phyloP scores from a whole-genome alignment of 805 yeast genomes.

The Zygotorulaspora chibaensis region DNA sequence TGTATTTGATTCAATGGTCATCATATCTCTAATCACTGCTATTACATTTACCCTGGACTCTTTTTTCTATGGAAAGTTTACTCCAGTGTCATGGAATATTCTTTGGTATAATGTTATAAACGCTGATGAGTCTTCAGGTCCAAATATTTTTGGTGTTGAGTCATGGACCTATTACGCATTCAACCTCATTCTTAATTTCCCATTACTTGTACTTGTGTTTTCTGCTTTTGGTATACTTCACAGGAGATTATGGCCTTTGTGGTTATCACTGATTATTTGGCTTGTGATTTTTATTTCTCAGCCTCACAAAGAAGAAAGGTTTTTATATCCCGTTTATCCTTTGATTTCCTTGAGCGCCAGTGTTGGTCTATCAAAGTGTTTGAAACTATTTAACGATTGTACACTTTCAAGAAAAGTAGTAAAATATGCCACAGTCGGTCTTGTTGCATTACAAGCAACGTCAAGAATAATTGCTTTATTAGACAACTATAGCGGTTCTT shows the following conservation, averaged over 20 bases:
- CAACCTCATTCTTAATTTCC: slow-evolving; percentile 73
- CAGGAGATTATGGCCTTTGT: slow-evolving; percentile 28
- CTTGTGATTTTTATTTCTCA: slow-evolving; percentile 58
- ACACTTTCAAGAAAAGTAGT: slow-evolving; percentile 15
- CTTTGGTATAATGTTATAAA: slow-evolving; percentile 73
- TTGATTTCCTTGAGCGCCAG: slow-evolving; percentile 62
- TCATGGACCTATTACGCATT: slow-evolving; percentile 65
- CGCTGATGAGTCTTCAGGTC: slow-evolving; percentile 67
- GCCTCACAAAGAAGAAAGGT: slow-evolving; percentile 92
- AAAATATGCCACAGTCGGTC: slow-evolving; percentile 8
- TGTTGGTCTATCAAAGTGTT: slow-evolving; percentile 35
- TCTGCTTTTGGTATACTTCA: slow-evolving; percentile 32
- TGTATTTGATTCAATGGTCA: slow-evolving; percentile 24
- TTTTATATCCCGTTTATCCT: slow-evolving; percentile 80
- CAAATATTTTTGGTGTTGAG: slow-evolving; percentile 86
- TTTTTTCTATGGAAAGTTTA: slow-evolving; percentile 52
- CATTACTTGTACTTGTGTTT: slow-evolving; percentile 36
- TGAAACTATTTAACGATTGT: slow-evolving; percentile 12
- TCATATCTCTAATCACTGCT: slow-evolving; percentile 17
- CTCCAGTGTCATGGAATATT: slow-evolving; percentile 77
- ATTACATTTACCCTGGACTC: slow-evolving; percentile 47
- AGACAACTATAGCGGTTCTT: slow-evolving; percentile 69
- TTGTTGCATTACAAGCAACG: slow-evolving; percentile 33
- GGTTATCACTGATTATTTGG: slow-evolving; percentile 64
- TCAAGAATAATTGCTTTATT: slow-evolving; percentile 59